Base-by-base conservation (phyloP, 108 stramenopile genomes). In the Pseudonitzschia multiseries region DNA sequence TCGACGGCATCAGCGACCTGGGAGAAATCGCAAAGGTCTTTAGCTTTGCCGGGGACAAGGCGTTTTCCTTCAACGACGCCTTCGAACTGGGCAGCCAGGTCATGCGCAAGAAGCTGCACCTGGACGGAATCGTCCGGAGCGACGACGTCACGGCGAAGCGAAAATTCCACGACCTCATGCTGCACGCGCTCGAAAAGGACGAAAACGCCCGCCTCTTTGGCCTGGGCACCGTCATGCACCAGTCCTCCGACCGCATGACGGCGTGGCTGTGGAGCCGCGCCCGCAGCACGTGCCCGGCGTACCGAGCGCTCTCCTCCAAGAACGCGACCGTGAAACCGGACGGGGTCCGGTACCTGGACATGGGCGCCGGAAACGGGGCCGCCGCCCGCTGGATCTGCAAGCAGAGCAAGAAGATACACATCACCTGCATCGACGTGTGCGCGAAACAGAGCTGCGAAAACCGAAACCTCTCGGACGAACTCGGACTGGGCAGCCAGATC, bases 381-480 rank as follows among this genome's bases (percentile, higher is more conserved):
- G 79, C 79, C 4, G 79, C 79, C 14, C 68, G 71, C 20, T 70
- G 51, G 28, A 73, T 74, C 5, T 69, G 66, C 54, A 72, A 70
- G 43, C 69, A 79, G 44, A 42, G 76, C 75, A 71, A 65, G 24
- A 41, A 33, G 17, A 84, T 84, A 46, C 68, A 82, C 32, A 65
- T 72, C 26, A 82, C 81, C 8, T 84, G 84, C 57, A 53, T 84
- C 13, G 78, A 84, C 40, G 57, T 84, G 8, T 75, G 77, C 51
- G 72, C 73, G 14, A 70, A 81, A 50, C 84, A 84, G 57, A 84
- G 78, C 64, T 78, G 44, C 13, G 68, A 76, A 29, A 74, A 73
- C 46, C 33, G 68, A 65, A 79, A 79, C 32, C 46, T 44, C 3
- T 69, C 78, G 15, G 74, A 61, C 57, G 81, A 79, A 3, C 53